phyloP scores from a whole-genome alignment of 2,329 filamentous ascomycete species.

The Colletotrichum sp. region DNA sequence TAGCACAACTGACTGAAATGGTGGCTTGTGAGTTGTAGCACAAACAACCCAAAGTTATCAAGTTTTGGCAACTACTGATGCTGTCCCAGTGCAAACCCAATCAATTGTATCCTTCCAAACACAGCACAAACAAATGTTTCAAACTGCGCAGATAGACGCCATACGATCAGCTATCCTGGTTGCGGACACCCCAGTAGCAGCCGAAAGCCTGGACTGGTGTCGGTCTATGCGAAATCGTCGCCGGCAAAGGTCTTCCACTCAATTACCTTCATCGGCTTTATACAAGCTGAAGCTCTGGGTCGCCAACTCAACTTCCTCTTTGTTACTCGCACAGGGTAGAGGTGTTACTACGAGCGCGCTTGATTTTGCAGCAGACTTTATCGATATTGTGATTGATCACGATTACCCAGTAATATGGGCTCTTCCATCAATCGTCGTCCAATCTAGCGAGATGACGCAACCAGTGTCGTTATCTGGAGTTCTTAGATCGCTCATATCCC shows the following conservation, averaged over 20 bases:
- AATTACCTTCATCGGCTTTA: accelerated
- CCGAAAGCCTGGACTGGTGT: not conserved
- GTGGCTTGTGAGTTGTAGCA: not conserved
- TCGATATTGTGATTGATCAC: not conserved
- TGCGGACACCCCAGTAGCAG: accelerated
- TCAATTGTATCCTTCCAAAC: accelerated
- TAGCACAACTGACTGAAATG: not conserved
- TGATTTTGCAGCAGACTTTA: not conserved
- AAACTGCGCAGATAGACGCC: not conserved
- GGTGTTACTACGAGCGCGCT: not conserved
- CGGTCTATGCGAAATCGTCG: not conserved
- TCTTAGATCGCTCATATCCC: not conserved
- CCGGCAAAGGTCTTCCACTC: not conserved
- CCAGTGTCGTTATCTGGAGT: not conserved
- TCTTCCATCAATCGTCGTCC: not conserved
- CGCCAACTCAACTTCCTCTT: not conserved
- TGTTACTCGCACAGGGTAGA: not conserved
- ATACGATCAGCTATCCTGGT: accelerated
- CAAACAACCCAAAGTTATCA: accelerated
- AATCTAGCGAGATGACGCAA: accelerated
- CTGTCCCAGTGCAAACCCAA: accelerated
- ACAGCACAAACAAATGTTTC: accelerated
- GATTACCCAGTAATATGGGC: not conserved
- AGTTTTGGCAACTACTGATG: accelerated
- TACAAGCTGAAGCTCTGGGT: not conserved